These are phyloP conservation scores for Calonectria crousiana DNA, from an alignment of 2,329 filamentous ascomycete species.

Conservation along the genomic window DNA sequence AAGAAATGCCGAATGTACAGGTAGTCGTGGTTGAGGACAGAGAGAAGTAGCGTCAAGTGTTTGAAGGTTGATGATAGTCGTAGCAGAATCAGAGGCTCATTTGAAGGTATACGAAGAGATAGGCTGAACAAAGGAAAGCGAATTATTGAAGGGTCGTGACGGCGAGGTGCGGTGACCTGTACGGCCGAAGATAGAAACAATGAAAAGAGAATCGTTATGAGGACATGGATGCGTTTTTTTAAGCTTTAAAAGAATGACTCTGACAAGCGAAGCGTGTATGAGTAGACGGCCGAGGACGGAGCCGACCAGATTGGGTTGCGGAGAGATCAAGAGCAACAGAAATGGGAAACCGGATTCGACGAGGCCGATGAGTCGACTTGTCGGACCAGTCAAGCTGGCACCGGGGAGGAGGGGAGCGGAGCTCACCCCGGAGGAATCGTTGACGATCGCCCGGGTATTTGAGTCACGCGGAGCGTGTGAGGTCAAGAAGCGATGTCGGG, in stretches of 20 bases:
- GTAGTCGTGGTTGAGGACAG: slow-evolving; percentile 39
- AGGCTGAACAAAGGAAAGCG: slow-evolving; percentile 53
- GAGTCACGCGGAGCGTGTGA: slow-evolving; percentile 38
- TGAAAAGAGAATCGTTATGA: slow-evolving; percentile 56
- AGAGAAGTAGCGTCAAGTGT: slow-evolving; percentile 39
- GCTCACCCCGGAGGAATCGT: slow-evolving; percentile 45
- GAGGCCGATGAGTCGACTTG: slow-evolving; percentile 45
- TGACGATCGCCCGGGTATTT: slow-evolving; percentile 39
- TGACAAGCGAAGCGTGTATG: slow-evolving; percentile 35
- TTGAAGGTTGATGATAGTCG: slow-evolving; percentile 44
- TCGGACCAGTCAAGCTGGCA: slow-evolving; percentile 46
- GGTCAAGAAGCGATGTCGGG: slow-evolving; percentile 32
- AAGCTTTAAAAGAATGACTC: slow-evolving; percentile 45
- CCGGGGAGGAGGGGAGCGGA: slow-evolving; percentile 46
- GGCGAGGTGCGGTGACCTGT: slow-evolving; percentile 45
- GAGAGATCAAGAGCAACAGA: slow-evolving; percentile 16
- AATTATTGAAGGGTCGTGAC: slow-evolving; percentile 50
- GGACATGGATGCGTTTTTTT: slow-evolving; percentile 55
- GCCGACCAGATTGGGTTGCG: slow-evolving; percentile 38
- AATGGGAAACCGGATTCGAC: slow-evolving; percentile 40
- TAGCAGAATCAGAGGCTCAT: slow-evolving; percentile 58
- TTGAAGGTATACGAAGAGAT: slow-evolving; percentile 48
- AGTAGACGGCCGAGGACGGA: slow-evolving; percentile 44
- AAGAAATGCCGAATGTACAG: slow-evolving; percentile 51
- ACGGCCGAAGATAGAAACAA: slow-evolving; percentile 48